These are phyloP conservation scores for Plantago major DNA, from an alignment of 257 asterid genomes.

Conservation along the genomic window DNA sequence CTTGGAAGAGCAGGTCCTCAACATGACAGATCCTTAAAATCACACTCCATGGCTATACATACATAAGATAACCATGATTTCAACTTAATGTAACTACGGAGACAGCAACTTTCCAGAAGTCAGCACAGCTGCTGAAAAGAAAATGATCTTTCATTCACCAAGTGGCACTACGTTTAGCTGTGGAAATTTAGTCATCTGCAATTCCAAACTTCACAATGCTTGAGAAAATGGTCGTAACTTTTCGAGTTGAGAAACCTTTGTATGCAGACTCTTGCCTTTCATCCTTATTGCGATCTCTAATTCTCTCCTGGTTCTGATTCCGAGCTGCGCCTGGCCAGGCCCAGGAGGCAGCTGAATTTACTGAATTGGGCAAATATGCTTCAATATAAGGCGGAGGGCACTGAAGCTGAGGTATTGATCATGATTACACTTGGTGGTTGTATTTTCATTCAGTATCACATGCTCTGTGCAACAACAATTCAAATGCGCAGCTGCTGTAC, in stretches of 20 bases:
- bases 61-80: neutral
- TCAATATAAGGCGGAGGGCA: neutral
- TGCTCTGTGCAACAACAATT: neutral
- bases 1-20: conserved; percentile 8
- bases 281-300: too few species aligned
- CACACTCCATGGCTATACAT: neutral
- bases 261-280: too few species aligned
- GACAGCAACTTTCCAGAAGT: conserved; percentile 11
- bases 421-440: neutral
- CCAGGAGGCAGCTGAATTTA: neutral
- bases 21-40: neutral
- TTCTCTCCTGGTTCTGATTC: too few species aligned
- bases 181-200: neutral
- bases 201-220: neutral
- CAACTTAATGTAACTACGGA: conserved; percentile 3
- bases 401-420: neutral
- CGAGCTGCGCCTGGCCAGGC: too few species aligned
- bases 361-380: neutral
- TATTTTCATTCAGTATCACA: neutral
- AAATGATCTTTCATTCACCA: conserved; percentile 1
- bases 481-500: neutral
- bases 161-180: neutral
- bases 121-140: conserved; percentile 10
- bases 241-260: too few species aligned
- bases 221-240: too few species aligned